Conservation (phyloP, 2,329 filamentous ascomycete species). For the Diplodia seriata region DNA sequence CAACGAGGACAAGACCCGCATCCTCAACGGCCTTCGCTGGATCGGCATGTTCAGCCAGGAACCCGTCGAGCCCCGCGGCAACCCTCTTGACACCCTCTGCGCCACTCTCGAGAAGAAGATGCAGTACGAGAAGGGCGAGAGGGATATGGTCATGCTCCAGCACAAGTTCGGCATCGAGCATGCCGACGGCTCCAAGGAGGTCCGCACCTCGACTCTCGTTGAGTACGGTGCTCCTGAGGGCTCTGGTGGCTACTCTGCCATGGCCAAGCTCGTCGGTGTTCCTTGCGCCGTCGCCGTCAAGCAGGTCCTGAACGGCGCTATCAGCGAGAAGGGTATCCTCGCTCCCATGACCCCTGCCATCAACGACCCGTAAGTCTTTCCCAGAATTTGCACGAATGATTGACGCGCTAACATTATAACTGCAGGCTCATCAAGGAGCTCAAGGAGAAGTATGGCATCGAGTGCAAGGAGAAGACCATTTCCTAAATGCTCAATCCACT, state of each 20-base stretch:
- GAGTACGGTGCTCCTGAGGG: conserved; percentile 83
- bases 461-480: conserved; percentile 71
- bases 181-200: conserved; percentile 79
- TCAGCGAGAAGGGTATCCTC: conserved; percentile 74
- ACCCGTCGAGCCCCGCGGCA: conserved; percentile 74
- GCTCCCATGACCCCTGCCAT: conserved; percentile 78
- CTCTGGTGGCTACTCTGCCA: conserved; percentile 76
- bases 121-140: conserved; percentile 81
- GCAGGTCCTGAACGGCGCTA: conserved; percentile 77
- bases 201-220: conserved; percentile 77
- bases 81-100: conserved; percentile 89
- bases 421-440: conserved; percentile 72
- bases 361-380: conserved; percentile 60
- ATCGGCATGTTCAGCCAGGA: conserved; percentile 71
- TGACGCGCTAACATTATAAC: not conserved
- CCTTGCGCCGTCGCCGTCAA: conserved; percentile 77
- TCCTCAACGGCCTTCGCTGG: conserved; percentile 77
- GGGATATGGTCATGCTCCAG: conserved; percentile 81
- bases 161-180: conserved; percentile 85
- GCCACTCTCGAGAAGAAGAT: conserved; percentile 90
- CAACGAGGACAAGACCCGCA: conserved; percentile 71
- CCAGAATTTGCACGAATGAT: not conserved
- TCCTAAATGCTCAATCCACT: conserved; percentile 15
- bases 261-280: conserved; percentile 83
- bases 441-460: conserved; percentile 77